Percentiles rank a stretch among this genome's conserved stretches.
These are phyloP conservation scores for Dentipellis sp. DNA, from an alignment of 768 basidiomycete species.

Conservation along the genomic window DNA sequence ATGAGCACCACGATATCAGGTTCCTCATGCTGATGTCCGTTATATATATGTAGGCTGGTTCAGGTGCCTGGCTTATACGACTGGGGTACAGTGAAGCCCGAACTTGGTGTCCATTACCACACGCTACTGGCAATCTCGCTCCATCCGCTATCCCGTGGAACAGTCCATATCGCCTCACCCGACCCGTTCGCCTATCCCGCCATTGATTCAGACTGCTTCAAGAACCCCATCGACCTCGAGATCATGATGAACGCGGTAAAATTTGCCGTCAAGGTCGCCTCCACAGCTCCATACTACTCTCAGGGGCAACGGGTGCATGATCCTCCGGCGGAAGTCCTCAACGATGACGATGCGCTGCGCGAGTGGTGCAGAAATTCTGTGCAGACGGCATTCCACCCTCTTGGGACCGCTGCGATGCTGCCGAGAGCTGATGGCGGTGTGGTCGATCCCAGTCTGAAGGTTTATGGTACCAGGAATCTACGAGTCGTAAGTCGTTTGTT, in stretches of 20 bases:
- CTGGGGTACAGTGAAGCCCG: background rate
- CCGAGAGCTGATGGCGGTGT: conserved; percentile 23
- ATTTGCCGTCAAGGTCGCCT: too few relatives aligned
- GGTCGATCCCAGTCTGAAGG: conserved; percentile 21
- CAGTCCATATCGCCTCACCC: background rate
- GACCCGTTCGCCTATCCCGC: background rate
- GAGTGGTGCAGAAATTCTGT: background rate
- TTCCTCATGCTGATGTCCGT: too few relatives aligned
- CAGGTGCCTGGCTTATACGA: background rate
- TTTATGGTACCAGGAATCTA: conserved; percentile 20
- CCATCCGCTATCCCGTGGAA: background rate
- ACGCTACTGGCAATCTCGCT: background rate
- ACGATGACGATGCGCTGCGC: background rate
- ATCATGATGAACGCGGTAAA: background rate
- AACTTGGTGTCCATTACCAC: background rate
- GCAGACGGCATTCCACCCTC: conserved; percentile 3
- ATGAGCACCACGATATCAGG: too few relatives aligned
- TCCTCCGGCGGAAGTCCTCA: too few relatives aligned
- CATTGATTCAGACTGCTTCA: background rate
- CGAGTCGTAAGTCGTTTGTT: too few relatives aligned
- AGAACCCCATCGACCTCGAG: background rate
- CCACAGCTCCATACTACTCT: too few relatives aligned
- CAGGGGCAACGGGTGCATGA: too few relatives aligned
- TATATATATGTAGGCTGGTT: background rate
- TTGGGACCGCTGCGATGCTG: conserved; percentile 22